Conservation (phyloP, 148 eudicot genomes). For the Persicaria maculosa region DNA sequence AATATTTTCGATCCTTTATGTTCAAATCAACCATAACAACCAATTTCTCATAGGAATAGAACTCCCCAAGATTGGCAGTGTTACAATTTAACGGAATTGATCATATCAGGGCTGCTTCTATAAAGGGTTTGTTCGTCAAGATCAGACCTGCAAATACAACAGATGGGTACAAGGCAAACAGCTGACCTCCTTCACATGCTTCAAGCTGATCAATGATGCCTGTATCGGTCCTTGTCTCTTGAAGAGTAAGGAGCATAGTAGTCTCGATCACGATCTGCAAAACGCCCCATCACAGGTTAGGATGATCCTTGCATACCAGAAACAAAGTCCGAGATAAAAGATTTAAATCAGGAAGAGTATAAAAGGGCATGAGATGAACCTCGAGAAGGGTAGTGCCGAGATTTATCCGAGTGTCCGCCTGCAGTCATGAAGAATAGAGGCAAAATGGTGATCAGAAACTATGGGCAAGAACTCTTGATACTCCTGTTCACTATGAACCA, state of each 20-base stretch:
- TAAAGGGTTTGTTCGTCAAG: background rate
- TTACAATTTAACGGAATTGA: too few relatives aligned
- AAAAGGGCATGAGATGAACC: slow-evolving; percentile 32
- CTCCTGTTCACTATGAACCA: background rate
- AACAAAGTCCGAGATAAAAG: background rate
- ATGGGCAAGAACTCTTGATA: background rate
- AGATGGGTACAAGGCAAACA: slow-evolving; percentile 3
- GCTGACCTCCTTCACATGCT: background rate
- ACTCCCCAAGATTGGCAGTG: too few relatives aligned
- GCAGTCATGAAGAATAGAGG: slow-evolving; percentile 18
- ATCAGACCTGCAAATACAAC: background rate
- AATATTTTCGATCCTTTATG: too few relatives aligned
- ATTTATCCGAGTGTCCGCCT: slow-evolving; percentile 59
- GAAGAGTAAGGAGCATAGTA: slow-evolving; percentile 43
- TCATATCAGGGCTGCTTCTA: background rate
- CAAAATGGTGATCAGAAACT: background rate
- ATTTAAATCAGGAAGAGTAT: background rate
- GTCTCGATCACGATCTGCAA: slow-evolving; percentile 50
- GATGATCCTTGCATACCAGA: background rate
- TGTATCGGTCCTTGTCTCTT: slow-evolving; percentile 74
- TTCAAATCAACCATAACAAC: too few relatives aligned
- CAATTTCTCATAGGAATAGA: too few relatives aligned
- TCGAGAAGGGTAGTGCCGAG: slow-evolving; percentile 73
- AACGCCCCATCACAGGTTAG: background rate
- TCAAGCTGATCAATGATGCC: slow-evolving; percentile 41